Evolutionary conservation across 1,284 basidiomycete species (phyloP).

Genomic region (Cryptococcus wingfieldii): DNA sequence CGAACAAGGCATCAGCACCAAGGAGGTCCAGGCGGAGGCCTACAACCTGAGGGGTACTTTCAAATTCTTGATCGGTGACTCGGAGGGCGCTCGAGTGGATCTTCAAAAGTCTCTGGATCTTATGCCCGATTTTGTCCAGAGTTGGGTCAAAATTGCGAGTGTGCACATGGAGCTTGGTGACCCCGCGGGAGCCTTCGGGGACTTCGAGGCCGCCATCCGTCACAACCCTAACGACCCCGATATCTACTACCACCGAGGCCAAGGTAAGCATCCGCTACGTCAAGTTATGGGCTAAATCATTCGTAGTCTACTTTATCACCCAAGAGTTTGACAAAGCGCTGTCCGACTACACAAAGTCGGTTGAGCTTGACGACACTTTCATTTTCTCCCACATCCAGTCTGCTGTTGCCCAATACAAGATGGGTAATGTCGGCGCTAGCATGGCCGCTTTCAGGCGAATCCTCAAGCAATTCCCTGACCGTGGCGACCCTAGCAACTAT

Average conservation of each 20-base stretch:
- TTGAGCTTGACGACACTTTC: conserved; percentile 62
- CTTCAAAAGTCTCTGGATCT: conserved; percentile 73
- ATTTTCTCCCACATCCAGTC: conserved; percentile 96
- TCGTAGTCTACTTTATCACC: conserved; percentile 87
- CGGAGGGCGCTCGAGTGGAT: conserved; percentile 78
- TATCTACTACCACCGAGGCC: conserved; percentile 98
- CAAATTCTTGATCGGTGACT: conserved; percentile 90
- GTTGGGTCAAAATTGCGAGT: conserved; percentile 93
- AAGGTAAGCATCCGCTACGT: conserved; percentile 56
- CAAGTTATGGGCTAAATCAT: not conserved
- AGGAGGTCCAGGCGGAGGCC: conserved; percentile 75
- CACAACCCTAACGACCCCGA: conserved; percentile 84
- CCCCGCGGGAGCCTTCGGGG: conserved; percentile 73
- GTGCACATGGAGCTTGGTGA: conserved; percentile 95
- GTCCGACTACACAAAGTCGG: conserved; percentile 85
- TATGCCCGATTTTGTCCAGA: conserved; percentile 75
- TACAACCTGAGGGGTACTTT: conserved; percentile 93
- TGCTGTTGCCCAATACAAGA: conserved; percentile 96
- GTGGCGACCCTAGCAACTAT: conserved; percentile 85
- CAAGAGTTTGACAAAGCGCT: conserved; percentile 82
- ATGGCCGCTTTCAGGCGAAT: conserved; percentile 87
- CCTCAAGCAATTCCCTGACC: conserved; percentile 71
- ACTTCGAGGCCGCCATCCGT: conserved; percentile 85
- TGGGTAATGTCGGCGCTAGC: conserved; percentile 67
- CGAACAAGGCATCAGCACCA: conserved; percentile 78